phyloP scores from a whole-genome alignment of 2,329 filamentous ascomycete genomes.

The Trichoderma koningiopsis region DNA sequence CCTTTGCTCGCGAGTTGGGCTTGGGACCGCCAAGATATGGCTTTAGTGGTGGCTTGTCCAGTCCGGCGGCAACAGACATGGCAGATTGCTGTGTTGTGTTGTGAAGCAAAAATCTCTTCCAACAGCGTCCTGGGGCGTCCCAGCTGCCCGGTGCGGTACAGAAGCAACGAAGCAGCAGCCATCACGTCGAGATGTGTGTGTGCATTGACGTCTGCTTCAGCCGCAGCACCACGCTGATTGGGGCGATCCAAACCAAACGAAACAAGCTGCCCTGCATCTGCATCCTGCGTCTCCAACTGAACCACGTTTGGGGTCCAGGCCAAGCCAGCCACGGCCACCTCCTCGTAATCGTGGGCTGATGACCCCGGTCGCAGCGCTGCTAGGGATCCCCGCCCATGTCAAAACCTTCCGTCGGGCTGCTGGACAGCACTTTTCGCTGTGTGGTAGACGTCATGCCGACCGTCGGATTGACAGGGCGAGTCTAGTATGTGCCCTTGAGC shows the following conservation, averaged over 20 bases:
- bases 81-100: background rate
- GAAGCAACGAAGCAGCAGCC: background rate
- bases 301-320: background rate
- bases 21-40: background rate
- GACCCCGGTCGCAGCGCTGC: background rate
- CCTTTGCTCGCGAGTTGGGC: background rate
- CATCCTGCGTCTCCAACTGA: constrained; percentile 14
- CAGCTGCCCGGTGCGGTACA: background rate
- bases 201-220: constrained; percentile 4
- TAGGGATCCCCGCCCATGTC: constrained; percentile 4
- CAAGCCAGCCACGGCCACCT: constrained; percentile 11
- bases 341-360: constrained; percentile 23
- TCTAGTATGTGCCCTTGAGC: background rate
- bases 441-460: constrained; percentile 21
- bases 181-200: background rate
- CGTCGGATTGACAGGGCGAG: background rate
- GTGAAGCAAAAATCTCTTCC: background rate
- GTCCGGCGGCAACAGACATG: too few species aligned
- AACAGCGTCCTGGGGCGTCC: constrained; percentile 1
- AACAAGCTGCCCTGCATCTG: constrained; percentile 19
- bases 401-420: constrained; percentile 15
- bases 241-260: constrained; percentile 22
- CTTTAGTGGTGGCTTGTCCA: background rate
- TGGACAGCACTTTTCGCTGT: background rate
- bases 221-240: background rate